Evolutionary conservation across 768 basidiomycete genomes (phyloP), one percentile per base, ranked within the genome.

Genomic region (Lactarius quietus): DNA sequence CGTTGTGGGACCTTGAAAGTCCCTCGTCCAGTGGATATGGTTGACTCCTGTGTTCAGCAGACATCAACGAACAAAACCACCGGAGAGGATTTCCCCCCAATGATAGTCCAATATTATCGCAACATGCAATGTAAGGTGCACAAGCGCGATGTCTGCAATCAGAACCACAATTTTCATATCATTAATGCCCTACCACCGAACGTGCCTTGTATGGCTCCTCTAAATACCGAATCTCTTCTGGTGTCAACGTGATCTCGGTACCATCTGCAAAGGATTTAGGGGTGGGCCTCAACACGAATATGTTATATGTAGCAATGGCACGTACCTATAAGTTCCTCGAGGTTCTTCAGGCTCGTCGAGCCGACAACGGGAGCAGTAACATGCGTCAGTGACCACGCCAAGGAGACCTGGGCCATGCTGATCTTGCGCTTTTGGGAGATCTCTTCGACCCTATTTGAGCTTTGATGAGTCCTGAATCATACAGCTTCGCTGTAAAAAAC

Each of bases 371-470:
- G 68, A 1, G 68, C 60, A 28, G 60, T 45, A 6, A 62, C 65
- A 20, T 52, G 59, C 33, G 61, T 62, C 56, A 59, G 36, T 2
- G 61, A 66, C 68, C 68, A 81, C 17, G 81, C 77, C 43, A 80
- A 68, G 6, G 81, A 74, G 59, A 82, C 71, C 59, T 81, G 79
- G 0, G 78, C 78, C 80, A 81, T 82, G 59, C 72, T 78, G 20
- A 74, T 68, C 5, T 74, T 74, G 59, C 73, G 76, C 64, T 70
- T 78, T 52, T 71, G 68, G 17, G 80, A 76, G 10, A 81, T 65
- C 64, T 78, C 77, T 68, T 80, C 75, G 48, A 82, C 78, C 20
- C 80, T 78, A 28, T 20, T 56, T 39, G 15, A 43, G 53, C 28
- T 1, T 0, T 23, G 35, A 28, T 56, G 26, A 43, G 5, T 17